These are phyloP conservation scores for Syncephalastrum racemosum DNA, from an alignment of 371 early-diverging fungal species.

Conservation along the genomic window DNA sequence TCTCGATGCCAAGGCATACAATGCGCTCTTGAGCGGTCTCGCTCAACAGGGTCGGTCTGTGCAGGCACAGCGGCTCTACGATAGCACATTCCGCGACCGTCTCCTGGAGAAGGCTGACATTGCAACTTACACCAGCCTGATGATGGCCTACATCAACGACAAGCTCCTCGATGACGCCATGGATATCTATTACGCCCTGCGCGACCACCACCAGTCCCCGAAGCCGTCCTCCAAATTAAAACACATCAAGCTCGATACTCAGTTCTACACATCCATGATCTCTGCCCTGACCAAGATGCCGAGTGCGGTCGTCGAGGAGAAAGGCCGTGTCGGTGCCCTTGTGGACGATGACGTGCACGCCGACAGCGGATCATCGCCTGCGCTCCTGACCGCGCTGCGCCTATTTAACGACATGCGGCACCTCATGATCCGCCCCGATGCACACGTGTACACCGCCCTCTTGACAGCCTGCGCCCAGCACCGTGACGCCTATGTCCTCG, in stretches of 20 bases:
- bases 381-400: constrained; percentile 28
- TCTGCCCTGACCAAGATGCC: constrained; percentile 19
- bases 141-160: constrained; percentile 43
- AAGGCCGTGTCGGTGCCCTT: constrained; percentile 11
- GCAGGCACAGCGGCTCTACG: constrained; percentile 42
- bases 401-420: constrained; percentile 50
- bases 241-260: constrained; percentile 20
- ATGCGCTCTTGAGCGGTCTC: constrained; percentile 30
- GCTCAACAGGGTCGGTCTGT: constrained; percentile 32
- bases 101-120: constrained; percentile 21
- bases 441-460: constrained; percentile 37
- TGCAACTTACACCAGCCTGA: constrained; percentile 34
- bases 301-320: constrained; percentile 1
- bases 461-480: constrained; percentile 33
- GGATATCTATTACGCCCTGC: constrained; percentile 43
- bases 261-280: constrained; percentile 25
- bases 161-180: constrained; percentile 37
- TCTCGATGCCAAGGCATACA: constrained; percentile 21
- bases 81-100: constrained; percentile 26
- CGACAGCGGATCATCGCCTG: constrained; percentile 28
- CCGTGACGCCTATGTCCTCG: constrained; percentile 29
- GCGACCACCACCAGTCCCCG: constrained; percentile 25
- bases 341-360: constrained; percentile 22
- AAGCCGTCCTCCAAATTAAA: constrained; percentile 13
- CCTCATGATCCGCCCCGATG: constrained; percentile 32